Base-by-base conservation (phyloP, 23 red algal genomes). In the Gracilaria domingensis region DNA sequence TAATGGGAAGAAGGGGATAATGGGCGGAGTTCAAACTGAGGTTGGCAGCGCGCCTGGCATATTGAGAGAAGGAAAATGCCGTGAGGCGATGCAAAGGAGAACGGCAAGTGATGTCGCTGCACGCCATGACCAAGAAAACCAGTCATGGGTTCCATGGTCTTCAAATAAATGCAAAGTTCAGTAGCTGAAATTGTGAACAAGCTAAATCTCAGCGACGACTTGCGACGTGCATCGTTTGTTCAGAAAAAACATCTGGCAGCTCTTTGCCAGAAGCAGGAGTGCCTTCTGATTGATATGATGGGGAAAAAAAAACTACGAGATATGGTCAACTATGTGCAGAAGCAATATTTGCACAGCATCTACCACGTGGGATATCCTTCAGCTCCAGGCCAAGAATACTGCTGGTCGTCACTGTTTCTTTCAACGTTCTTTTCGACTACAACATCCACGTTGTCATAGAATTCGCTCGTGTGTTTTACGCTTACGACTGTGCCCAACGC, bases 381-480 rank as follows among this genome's bases (percentile, higher is more conserved):
- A 73, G 36, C 67, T 40, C 67, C 67, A 44, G 67, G 67, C 67
- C 67, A 73, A 44, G 67, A 23, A 40, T 17, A 40, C 8, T 9
- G 24, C 9, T 62, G 59, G 44, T 24, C 14, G 12, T 39, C 8
- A 8, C 33, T 47, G n/a, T 59, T 26, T n/a, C 54, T 34, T 35
- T 45, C 47, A 24, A 54, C 20, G 26, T 81, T 81, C 8, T 56
- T 39, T n/a, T 36, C 54, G 12, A 58, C 76, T 30, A 53, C n/a
- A 45, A 8, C 76, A 1, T 54, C 54, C 16, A 36, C 58, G 28
- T 49, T 65, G 29, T 89, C 67, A 64, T 73, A 89, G 28, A 47
- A 89, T 23, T 89, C 85, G 24, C 67, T 72, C 12, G 85, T 89
- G 40, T 89, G 40, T 33, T 89, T 37, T 5, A 70, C 71, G 75